Evolutionary conservation across 2,329 filamentous ascomycete species (phyloP).

Genomic region (Aureobasidium lini): DNA sequence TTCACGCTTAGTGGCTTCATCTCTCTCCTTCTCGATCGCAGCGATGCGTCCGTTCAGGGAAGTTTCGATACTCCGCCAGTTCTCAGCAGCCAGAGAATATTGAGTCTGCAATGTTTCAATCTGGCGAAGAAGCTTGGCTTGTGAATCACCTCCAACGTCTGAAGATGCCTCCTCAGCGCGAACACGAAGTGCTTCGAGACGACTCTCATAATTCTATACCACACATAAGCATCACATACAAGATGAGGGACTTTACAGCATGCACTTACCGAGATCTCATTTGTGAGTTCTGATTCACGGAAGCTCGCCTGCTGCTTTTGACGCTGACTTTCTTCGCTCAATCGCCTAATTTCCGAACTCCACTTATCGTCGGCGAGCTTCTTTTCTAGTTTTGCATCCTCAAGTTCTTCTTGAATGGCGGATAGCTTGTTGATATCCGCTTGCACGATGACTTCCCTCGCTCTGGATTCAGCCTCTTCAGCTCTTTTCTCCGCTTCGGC

Average conservation of each 20-base stretch:
- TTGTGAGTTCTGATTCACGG: constrained; percentile 68
- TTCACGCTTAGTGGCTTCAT: constrained; percentile 77
- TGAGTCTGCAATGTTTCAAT: constrained; percentile 94
- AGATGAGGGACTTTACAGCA: not conserved
- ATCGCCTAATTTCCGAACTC: constrained; percentile 60
- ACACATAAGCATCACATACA: not conserved
- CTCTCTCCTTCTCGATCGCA: constrained; percentile 79
- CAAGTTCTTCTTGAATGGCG: constrained; percentile 57
- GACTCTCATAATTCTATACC: constrained; percentile 68
- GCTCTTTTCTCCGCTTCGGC: constrained; percentile 59
- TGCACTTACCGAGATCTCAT: constrained; percentile 54
- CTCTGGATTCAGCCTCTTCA: constrained; percentile 58
- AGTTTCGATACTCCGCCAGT: constrained; percentile 94
- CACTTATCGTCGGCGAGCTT: constrained; percentile 64
- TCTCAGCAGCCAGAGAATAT: constrained; percentile 87
- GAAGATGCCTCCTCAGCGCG: constrained; percentile 86
- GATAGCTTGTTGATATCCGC: constrained; percentile 52
- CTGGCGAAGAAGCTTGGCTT: constrained; percentile 84
- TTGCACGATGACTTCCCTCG: constrained; percentile 60
- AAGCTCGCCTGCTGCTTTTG: constrained; percentile 62
- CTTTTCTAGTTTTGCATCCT: constrained; percentile 64
- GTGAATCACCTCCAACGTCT: constrained; percentile 69
- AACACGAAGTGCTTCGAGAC: constrained; percentile 78
- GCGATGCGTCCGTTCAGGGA: constrained; percentile 71
- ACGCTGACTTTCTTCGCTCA: constrained; percentile 64